Evolutionary conservation across 345 rosid species (phyloP), one percentile per base, ranked within the genome.

Genomic region (Dipteronia sinensis): DNA sequence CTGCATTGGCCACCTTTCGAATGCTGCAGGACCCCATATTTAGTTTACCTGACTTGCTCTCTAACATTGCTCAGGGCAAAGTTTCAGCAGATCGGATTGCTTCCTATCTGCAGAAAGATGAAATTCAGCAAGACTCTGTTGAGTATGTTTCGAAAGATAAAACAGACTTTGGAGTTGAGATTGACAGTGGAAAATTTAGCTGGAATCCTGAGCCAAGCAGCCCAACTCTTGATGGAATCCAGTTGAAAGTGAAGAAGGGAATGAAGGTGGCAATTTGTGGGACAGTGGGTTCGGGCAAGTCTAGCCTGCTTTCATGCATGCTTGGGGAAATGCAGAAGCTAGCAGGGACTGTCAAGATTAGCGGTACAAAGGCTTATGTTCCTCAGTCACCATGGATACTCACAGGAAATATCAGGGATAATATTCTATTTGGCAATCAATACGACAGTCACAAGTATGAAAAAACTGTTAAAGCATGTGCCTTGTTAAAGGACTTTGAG

Each of bases 221-320:
- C 40, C 90, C 92, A 7, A 91, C 93, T 47, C 93, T 95, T 10
- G 83, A 85, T 55, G 87, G 75, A 47, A 88, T 95, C 76, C 81
- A 90, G 59, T 77, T 95, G 55, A 87, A 80, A 77, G 91, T 95
- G 29, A 88, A 88, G 76, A 82, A 78, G 68, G 98, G 98, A 19
- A 93, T 88, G 98, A 91, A 90, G 83, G 97, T 95, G 78, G 98
- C 98, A 49, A 83, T 95, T 47, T 93, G 97, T 75, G 99, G 98
- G 72, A 86, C 89, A 10, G 97, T 93, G 8, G 98, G 98, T 61
- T 87, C 98, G 3, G 98, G 98, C 23, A 95, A 95, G 77, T 91
- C 98, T 12, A 95, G 98, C 85, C 82, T 95, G 73, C 93, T 95
- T 53, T 91, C 98, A 5, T 82, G 89, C 74, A 68, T 95, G 72